Conservation (phyloP, 148 eudicot genomes). For the Pharnaceum exiguum region DNA sequence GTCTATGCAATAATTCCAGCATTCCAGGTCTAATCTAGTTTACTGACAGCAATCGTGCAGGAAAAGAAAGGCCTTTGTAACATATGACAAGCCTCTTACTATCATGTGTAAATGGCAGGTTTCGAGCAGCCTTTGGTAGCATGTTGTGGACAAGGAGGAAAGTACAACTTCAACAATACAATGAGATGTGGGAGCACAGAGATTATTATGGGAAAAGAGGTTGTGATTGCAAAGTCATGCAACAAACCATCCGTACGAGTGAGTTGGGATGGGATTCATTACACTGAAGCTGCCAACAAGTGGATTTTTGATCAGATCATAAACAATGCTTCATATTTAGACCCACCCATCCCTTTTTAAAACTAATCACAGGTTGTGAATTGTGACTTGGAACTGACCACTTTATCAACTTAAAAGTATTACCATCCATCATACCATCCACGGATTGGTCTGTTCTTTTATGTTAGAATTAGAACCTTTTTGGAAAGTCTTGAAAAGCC, state of each 20-base stretch:
- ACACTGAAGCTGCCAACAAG: slow-evolving; percentile 42
- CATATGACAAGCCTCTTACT: neutral
- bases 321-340: slow-evolving; percentile 11
- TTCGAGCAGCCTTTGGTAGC: slow-evolving; percentile 35
- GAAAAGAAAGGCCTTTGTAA: too few species aligned
- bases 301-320: slow-evolving; percentile 32
- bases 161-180: slow-evolving; percentile 32
- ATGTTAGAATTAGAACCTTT: slow-evolving; percentile 11
- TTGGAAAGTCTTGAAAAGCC: slow-evolving; percentile 1
- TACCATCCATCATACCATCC: too few species aligned
- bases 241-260: slow-evolving; percentile 22
- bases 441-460: too few species aligned
- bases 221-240: slow-evolving; percentile 34
- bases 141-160: slow-evolving; percentile 41
- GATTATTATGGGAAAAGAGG: slow-evolving; percentile 24
- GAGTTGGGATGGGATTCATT: slow-evolving; percentile 49
- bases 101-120: slow-evolving; percentile 15
- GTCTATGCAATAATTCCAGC: too few species aligned
- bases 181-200: slow-evolving; percentile 34
- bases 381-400: neutral
- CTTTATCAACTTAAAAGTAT: too few species aligned
- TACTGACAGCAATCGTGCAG: too few species aligned
- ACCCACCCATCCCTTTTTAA: slow-evolving; percentile 26
- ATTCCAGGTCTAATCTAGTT: too few species aligned
- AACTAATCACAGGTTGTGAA: slow-evolving; percentile 11